These are phyloP conservation scores for Saccharomycopsis phalli DNA, from an alignment of 1,139 yeast genomes.

Conservation along the genomic window DNA sequence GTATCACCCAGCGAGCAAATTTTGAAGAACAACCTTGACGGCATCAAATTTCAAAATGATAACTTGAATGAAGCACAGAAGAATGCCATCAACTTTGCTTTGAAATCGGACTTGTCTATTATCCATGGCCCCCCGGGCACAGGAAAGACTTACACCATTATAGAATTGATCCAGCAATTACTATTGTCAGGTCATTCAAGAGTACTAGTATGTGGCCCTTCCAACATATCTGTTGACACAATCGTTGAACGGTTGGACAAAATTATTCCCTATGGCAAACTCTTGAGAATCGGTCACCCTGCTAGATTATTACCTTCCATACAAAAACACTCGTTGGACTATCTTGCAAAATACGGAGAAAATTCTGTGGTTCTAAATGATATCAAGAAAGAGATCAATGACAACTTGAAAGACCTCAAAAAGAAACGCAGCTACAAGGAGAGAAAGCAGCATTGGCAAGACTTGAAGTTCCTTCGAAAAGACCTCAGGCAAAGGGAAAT, in stretches of 20 bases:
- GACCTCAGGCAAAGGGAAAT: constrained; percentile 64
- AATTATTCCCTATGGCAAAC: constrained; percentile 39
- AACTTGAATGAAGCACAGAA: constrained; percentile 67
- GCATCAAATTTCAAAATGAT: constrained; percentile 37
- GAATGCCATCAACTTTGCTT: constrained; percentile 45
- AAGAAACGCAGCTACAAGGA: constrained; percentile 62
- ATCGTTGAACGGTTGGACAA: constrained; percentile 69
- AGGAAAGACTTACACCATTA: constrained; percentile 75
- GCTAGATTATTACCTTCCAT: constrained; percentile 65
- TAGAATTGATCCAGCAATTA: constrained; percentile 77
- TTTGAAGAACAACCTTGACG: constrained; percentile 18
- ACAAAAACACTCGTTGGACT: constrained; percentile 67
- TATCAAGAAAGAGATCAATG: constrained; percentile 62
- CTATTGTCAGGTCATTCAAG: constrained; percentile 52
- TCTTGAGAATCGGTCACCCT: constrained; percentile 87
- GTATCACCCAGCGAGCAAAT: constrained; percentile 21
- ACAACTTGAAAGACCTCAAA: constrained; percentile 46
- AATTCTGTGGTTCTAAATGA: constrained; percentile 58
- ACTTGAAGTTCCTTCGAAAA: constrained; percentile 57
- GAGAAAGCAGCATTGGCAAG: constrained; percentile 57
- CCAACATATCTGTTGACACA: constrained; percentile 92
- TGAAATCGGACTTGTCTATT: constrained; percentile 42
- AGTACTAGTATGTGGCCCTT: constrained; percentile 88
- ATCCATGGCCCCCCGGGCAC: constrained; percentile 80
- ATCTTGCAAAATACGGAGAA: constrained; percentile 55